These are phyloP conservation scores for Arctostaphylos glauca DNA, from an alignment of 148 eudicot genomes.

Conservation along the genomic window DNA sequence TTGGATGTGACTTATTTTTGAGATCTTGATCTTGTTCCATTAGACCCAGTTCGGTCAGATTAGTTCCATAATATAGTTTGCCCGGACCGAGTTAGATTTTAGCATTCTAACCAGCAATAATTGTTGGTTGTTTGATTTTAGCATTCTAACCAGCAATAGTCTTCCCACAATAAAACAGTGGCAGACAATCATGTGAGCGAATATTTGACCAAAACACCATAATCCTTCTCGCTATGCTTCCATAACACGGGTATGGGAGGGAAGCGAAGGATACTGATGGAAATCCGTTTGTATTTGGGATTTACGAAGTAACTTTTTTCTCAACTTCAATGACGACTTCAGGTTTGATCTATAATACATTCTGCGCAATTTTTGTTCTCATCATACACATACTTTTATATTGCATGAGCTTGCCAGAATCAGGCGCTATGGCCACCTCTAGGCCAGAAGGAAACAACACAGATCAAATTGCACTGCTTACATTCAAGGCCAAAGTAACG, in stretches of 20 bases:
- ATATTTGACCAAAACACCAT: background rate
- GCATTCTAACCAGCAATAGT: background rate
- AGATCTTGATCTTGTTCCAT: too few species aligned
- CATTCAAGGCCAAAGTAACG: slow-evolving; percentile 11
- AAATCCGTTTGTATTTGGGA: background rate
- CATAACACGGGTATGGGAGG: background rate
- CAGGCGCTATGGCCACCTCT: background rate
- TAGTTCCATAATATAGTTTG: too few species aligned
- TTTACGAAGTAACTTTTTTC: background rate
- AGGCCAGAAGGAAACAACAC: slow-evolving; percentile 18
- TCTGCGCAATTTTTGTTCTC: background rate
- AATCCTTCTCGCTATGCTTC: background rate
- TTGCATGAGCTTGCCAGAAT: slow-evolving; percentile 4
- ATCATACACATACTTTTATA: background rate
- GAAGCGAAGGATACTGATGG: background rate
- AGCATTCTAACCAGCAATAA: too few species aligned
- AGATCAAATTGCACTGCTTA: slow-evolving; percentile 18
- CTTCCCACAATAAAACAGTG: background rate
- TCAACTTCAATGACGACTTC: slow-evolving; percentile 5
- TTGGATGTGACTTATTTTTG: background rate
- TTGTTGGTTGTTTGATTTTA: background rate
- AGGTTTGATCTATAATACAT: background rate
- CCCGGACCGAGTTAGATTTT: too few species aligned
- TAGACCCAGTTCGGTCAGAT: too few species aligned
- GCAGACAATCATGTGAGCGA: background rate